Base-by-base conservation (phyloP, 495 filamentous ascomycete species). In the Neurospora sp. region DNA sequence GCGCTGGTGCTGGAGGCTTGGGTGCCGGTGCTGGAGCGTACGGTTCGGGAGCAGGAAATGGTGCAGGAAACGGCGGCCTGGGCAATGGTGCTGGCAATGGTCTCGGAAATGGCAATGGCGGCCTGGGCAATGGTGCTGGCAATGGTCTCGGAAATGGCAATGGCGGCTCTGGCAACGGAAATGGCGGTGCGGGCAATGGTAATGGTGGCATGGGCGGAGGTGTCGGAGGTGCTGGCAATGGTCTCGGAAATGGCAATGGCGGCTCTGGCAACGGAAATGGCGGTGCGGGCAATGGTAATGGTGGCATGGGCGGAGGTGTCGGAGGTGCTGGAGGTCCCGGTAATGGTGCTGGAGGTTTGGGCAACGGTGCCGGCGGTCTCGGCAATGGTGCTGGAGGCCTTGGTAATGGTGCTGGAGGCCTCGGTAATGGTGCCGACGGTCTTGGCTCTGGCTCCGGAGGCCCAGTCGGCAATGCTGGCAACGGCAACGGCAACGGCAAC, bases 31-130 rank as follows among this genome's bases (percentile, higher is more conserved):
- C 70, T 37, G 69, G 70, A 38, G 41, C n/a, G 6, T 65, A 69
- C 44, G 59, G 41, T 35, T 40, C 9, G 31, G 35, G 45, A 40
- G 69, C 39, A 20, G 40, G 35, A 16, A 41, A 69, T 69, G 31
- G 68, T 27, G 68, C 35, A 37, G 31, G 68, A 38, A 38, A 39
- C 5, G 68, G 35, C 27, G 22, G 68, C 17, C 4, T 70, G 20
- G 45, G 72, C 42, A 68, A 37, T 42, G 31, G 27, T 53, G 72
- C 69, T 71, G 72, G 72, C 31, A 59, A 59, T 31, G 69, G 72
- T 68, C 40, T 70, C 27, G n/a, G n/a, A n/a, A n/a, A n/a, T n/a
- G n/a, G n/a, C n/a, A n/a, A n/a, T n/a, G 68, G 35, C 27, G 22
- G 68, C 17, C 4, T 70, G 20, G 45, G 72, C 42, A 68, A 37